Base-by-base conservation (phyloP, 148 eudicot species). In the Rhododendron simsii region DNA sequence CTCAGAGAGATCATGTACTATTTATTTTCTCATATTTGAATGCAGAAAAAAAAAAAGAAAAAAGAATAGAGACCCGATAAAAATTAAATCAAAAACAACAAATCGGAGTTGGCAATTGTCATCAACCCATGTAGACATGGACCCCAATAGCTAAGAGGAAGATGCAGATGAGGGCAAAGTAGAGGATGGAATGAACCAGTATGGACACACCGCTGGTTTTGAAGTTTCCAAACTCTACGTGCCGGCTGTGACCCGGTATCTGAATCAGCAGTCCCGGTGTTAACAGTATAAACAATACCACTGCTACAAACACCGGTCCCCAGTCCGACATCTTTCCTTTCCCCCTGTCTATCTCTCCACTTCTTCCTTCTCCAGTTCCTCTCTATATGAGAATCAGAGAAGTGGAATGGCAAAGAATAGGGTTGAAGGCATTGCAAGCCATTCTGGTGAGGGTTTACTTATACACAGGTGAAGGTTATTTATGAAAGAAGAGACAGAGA, bases 221-320 rank as follows among this genome's bases (percentile, higher is more conserved):
- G 71, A 88, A 88, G 23, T 74, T 88, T 20, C 87, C 87, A 15
- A 88, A 85, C 28, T 88, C 87, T 9, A 88, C 81, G 20, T 69
- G 77, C 41, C 89, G 48, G 28, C n/a, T 51, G n/a, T 80, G 82
- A 15, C 89, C 89, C 2, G 89, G 89, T 4, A 88, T 15, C 79
- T 85, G 87, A 83, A 88, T 63, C 26, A 88, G 87, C 37, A 85
- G 85, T n/a, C 87, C 89, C 4, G 87, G 87, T 1, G 89, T 44
- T 23, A 88, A 80, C n/a, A 88, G 83, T 53, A 88, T 83, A 23
- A 88, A 88, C 83, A 88, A 69, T 26, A 88, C 85, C 44, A 84
- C 86, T 16, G 89, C 89, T 28, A 88, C 85, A 12, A 88, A 89
- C 41, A 90, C 91, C 3, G 92, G 90, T 20, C 87, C 91, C 90